These are phyloP conservation scores for Penicillium janthinellum DNA, from an alignment of 2,329 filamentous ascomycete genomes.

Conservation along the genomic window DNA sequence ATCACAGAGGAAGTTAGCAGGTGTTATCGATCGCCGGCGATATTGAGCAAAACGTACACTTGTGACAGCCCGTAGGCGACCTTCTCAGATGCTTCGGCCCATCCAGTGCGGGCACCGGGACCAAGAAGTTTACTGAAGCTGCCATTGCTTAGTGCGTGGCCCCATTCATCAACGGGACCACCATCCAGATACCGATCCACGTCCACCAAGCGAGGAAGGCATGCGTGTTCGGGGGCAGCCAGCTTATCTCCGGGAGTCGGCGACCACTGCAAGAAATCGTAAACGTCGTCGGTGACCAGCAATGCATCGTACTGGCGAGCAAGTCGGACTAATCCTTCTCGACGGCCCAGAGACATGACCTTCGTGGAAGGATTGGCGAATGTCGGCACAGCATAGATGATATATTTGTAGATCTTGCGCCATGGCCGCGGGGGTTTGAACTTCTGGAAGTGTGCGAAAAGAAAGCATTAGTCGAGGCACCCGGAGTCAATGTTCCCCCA, in stretches of 20 bases:
- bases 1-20: neutral
- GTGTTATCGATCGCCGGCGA: neutral
- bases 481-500: neutral
- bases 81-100: conserved; percentile 72
- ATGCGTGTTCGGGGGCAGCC: conserved; percentile 41
- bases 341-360: conserved; percentile 71
- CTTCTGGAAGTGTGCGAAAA: conserved; percentile 37
- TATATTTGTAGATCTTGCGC: conserved; percentile 79
- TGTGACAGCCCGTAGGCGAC: conserved; percentile 62
- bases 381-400: conserved; percentile 87
- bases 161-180: conserved; percentile 65
- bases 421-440: conserved; percentile 61
- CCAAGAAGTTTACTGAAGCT: conserved; percentile 87
- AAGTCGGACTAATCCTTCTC: conserved; percentile 70
- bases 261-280: conserved; percentile 87
- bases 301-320: conserved; percentile 79
- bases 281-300: conserved; percentile 88
- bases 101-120: conserved; percentile 83
- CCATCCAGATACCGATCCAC: conserved; percentile 70
- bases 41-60: conserved; percentile 47
- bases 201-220: conserved; percentile 73
- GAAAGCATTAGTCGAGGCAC: conserved; percentile 5
- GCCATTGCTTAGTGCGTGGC: conserved; percentile 81
- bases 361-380: conserved; percentile 87
- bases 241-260: conserved; percentile 29